Evolutionary conservation across 371 early-diverging fungal species (phyloP), one percentile per base, ranked within the genome.

Genomic region (Saksenaea oblongispora): DNA sequence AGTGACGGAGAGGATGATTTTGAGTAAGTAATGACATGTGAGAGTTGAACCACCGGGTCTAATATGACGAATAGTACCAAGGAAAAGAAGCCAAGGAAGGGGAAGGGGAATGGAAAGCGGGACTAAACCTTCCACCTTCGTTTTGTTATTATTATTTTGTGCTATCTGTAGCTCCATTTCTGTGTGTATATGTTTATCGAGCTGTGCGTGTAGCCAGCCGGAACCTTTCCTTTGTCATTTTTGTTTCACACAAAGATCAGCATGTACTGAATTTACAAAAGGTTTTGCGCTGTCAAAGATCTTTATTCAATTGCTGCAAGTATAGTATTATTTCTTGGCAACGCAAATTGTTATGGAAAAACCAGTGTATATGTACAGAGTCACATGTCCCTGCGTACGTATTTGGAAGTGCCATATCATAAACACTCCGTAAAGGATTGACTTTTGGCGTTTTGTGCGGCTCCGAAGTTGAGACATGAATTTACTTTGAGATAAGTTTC

Each of bases 1-100:
- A 87, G 88, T 58, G 86, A 87, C 31, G 81, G 74, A 54, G 85
- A 85, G 54, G 66, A 68, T 17, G 63, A 69, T n/a, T 51, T 22
- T 5, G 18, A 22, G 51, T 47, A 47, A 47, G 51, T 47, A 10
- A 39, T 5, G 39, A 5, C 11, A 11, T 14, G 11, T 47, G 5
- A 10, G 9, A 10, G 8, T 22, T 47, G 17, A 18, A 9, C 22
- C 4, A n/a, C 18, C 18, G 18, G 22, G 5, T 18, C 9, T 0
- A 10, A 22, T 47, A 22, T 22, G 26, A 0, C 7, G 10, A 18
- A 47, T 22, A 47, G 51, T 11, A 22, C 22, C 11, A 22, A 47
- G 5, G 51, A 17, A 47, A 47, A 47, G 22, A n/a, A 47, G 51
- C 17, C 22, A 5, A 47, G 9, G 51, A 47, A 47, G 51, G 22